Evolutionary conservation across 75 land plant genomes (phyloP), one percentile per base, ranked within the genome.

Genomic region (Cunninghamia lanceolata): DNA sequence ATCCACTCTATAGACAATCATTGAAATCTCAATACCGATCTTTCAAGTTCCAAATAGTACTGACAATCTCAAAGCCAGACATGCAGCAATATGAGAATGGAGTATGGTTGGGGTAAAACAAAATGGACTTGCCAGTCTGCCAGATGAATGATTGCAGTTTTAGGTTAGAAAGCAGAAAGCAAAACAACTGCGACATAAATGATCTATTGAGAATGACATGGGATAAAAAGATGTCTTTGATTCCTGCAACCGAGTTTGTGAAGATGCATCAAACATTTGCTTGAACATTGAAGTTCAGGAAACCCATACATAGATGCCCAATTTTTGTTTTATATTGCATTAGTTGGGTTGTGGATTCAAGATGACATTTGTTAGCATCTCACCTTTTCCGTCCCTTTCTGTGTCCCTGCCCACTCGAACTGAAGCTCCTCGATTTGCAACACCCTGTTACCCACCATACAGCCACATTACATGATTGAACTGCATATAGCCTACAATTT

Each of bases 331-430:
- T 19, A 39, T 40, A 77, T 40, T 40, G 28, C 80, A 21, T 38
- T 42, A 77, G 6, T 39, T 77, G 80, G 45, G 36, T 38, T 19
- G 9, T 1, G 43, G 39, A 77, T 39, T 77, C 28, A 77, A 38
- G 80, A 39, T 2, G 28, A 40, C 19, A 40, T 77, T 39, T 77
- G 80, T 19, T 2, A 77, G 45, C 45, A 45, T 25, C 89, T 86
- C 8, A 91, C 93, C 99, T 86, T 96, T 96, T 78, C 95, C 95
- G 3, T 86, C 93, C 78, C 88, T 89, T 88, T 96, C 96, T 0
- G 97, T 96, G 88, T 96, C 99, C 47, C 97, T 91, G 9, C 99
- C 99, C 43, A 96, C 99, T 7, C 99, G 93, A 66, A 96, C 86
- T 0, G 99, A 96, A 25, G 97, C 97, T 19, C 97, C 97, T 74